Evolutionary conservation across 371 early-diverging fungal species (phyloP), one percentile per base, ranked within the genome.

Genomic region (Choanephora cucurbitarum): DNA sequence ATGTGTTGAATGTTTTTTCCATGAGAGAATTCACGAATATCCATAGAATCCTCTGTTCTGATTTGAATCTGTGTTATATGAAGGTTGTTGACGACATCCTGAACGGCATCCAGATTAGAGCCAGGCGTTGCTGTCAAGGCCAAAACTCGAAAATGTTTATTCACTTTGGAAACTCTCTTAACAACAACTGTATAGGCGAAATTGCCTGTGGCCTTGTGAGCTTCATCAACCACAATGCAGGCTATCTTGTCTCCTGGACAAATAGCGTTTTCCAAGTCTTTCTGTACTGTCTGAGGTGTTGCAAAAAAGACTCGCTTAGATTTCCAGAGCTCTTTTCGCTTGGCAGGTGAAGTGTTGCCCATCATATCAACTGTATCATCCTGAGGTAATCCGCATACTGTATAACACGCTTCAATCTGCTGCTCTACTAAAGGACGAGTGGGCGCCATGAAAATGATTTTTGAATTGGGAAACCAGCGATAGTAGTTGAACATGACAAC

Each of bases 51-150:
- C 64, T 97, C 98, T 0, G 95, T 93, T 22, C 98, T 75, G 32
- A 95, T 73, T 66, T 94, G 92, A 11, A 94, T 88, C 41, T 82
- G 75, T 15, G 87, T 69, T 33, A 96, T 93, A 41, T 82, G 79
- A 23, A 96, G 73, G 47, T 92, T 91, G 14, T 72, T 62, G 7
- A 97, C 67, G 5, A 97, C 88, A 0, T 70, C 68, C 60, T 94
- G 93, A 1, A 96, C 98, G 0, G 85, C 77, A 11, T 85, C 69
- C n/a, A 85, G 60, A 5, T 85, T 85, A 0, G 80, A 74, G 13
- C 91, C 97, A 0, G 97, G 96, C 0, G 97, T 97, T 0, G 97
- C 98, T 0, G 94, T 88, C 50, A 97, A 72, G 0, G 96, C 97
- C 58, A 97, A 66, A 1, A 96, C 73, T 5, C 98, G 85, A 57